Evolutionary conservation across 73 alveolate genomes (phyloP).

Genomic region (Blepharisma japonicum): DNA sequence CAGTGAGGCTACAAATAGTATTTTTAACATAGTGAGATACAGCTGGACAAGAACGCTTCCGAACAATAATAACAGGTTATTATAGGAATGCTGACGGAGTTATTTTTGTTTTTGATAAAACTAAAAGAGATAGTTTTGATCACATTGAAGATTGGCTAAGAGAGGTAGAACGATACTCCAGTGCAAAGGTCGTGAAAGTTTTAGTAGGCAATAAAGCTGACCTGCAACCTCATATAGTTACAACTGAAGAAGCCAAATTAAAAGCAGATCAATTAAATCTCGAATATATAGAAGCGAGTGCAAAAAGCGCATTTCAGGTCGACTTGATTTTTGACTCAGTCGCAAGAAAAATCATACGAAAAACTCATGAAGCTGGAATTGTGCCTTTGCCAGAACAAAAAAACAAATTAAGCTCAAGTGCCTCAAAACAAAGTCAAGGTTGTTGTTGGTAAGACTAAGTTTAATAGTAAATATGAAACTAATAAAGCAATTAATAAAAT

Average conservation of each 20-base stretch:
- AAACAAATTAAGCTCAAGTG: too few species aligned
- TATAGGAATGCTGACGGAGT: slow-evolving; percentile 53
- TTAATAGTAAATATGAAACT: too few species aligned
- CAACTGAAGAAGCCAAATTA: slow-evolving; percentile 75
- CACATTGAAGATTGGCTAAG: slow-evolving; percentile 40
- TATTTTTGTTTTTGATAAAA: slow-evolving; percentile 42
- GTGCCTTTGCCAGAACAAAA: neutral
- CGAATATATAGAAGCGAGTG: slow-evolving; percentile 78
- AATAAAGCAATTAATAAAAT: too few species aligned
- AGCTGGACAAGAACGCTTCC: slow-evolving; percentile 80
- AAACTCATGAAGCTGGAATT: neutral
- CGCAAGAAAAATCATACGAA: slow-evolving; percentile 43
- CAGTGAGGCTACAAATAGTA: slow-evolving; percentile 34
- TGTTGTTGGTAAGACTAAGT: too few species aligned
- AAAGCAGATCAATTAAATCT: slow-evolving; percentile 57
- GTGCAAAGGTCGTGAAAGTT: slow-evolving; percentile 32
- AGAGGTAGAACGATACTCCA: slow-evolving; percentile 38
- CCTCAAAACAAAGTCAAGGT: too few species aligned
- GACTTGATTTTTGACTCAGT: slow-evolving; percentile 43
- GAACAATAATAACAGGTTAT: slow-evolving; percentile 71
- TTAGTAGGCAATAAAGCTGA: slow-evolving; percentile 53
- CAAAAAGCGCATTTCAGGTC: slow-evolving; percentile 73
- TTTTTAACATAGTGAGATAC: slow-evolving; percentile 68
- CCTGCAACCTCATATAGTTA: slow-evolving; percentile 39
- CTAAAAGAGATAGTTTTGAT: slow-evolving; percentile 43